Percentiles rank a stretch among this genome's conserved stretches.
Conservation (phyloP, 2,329 filamentous ascomycete species). For the Botrytis squamosa region DNA sequence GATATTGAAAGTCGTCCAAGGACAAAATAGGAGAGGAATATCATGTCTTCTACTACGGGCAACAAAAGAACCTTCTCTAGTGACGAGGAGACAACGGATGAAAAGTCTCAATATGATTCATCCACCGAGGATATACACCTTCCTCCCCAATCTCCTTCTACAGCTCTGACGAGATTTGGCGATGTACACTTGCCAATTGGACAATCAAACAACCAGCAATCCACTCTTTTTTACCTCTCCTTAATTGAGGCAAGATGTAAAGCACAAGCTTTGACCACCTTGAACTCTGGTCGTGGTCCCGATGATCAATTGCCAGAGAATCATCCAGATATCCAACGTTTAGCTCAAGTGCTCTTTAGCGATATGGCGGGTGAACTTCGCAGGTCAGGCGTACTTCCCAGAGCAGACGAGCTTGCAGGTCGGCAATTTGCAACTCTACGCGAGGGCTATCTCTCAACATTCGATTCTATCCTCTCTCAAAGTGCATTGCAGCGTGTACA, state of each 20-base stretch:
- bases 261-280: conserved; percentile 31
- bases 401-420: conserved; percentile 26
- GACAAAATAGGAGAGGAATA: background rate
- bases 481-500: conserved; percentile 26
- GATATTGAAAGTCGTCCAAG: conserved; percentile 15
- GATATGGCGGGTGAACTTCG: conserved; percentile 30
- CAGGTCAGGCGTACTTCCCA: conserved; percentile 34
- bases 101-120: conserved; percentile 16
- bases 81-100: background rate
- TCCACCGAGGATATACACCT: conserved; percentile 16
- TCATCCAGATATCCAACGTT: conserved; percentile 31
- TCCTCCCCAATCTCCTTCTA: conserved; percentile 3
- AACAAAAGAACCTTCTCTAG: conserved; percentile 3
- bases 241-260: conserved; percentile 37
- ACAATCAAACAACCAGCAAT: conserved; percentile 30
- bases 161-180: conserved; percentile 19
- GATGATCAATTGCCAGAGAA: conserved; percentile 32
- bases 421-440: conserved; percentile 27
- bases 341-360: conserved; percentile 32
- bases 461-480: conserved; percentile 33
- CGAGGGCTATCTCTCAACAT: conserved; percentile 30
- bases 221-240: conserved; percentile 35
- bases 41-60: background rate
- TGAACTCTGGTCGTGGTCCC: conserved; percentile 31
- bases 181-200: conserved; percentile 25